Evolutionary conservation across 2,329 filamentous ascomycete species (phyloP).

Genomic region (Aspergillus sp.): DNA sequence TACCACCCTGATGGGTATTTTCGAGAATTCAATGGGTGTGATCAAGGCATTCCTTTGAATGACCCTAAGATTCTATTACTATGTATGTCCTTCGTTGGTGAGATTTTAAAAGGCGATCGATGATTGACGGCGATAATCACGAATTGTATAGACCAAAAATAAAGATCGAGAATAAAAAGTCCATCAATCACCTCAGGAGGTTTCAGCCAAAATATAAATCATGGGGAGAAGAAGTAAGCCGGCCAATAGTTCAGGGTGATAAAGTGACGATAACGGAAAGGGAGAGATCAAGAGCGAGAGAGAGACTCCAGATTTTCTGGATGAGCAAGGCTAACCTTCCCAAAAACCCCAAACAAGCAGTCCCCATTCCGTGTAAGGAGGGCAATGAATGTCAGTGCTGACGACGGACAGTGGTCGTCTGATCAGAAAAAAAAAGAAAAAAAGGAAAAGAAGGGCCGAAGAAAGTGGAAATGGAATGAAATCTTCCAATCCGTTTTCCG

Average conservation of each 20-base stretch:
- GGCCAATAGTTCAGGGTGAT: neutral
- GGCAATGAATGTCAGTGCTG: conserved; percentile 16
- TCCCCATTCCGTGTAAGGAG: conserved; percentile 8
- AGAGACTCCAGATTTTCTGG: neutral
- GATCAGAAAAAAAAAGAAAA: conserved; percentile 20
- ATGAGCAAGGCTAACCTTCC: conserved; percentile 3
- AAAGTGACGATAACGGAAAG: neutral
- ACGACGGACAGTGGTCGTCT: conserved; percentile 21
- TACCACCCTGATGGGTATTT: neutral
- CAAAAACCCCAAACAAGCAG: conserved; percentile 5
- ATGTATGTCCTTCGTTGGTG: no score
- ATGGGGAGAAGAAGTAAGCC: no score
- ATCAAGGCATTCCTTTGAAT: no score
- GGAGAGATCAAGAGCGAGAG: no score
- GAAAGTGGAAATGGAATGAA: conserved; percentile 2
- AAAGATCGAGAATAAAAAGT: neutral
- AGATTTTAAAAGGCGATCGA: neutral
- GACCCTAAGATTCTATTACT: no score
- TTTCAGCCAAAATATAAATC: no score
- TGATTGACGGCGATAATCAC: neutral
- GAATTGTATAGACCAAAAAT: neutral
- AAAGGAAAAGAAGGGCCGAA: conserved; percentile 5
- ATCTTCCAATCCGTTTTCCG: conserved; percentile 1
- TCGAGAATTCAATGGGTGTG: no score
- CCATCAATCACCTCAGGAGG: no score